phyloP scores from a whole-genome alignment of 1,284 basidiomycete species.

The Violaceomyces palustris region DNA sequence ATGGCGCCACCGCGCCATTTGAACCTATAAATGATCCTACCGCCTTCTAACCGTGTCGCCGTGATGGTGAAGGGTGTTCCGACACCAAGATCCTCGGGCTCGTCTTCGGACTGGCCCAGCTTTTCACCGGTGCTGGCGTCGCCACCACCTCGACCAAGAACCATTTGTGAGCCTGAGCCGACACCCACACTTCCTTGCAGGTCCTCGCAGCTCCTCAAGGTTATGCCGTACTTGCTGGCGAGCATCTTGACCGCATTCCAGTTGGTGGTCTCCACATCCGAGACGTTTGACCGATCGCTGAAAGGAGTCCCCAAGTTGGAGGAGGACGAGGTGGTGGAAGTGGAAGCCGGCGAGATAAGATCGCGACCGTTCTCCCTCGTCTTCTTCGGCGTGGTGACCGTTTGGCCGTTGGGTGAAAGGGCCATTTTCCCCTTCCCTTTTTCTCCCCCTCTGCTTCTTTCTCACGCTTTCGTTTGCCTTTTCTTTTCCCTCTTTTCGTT shows the following conservation, averaged over 20 bases:
- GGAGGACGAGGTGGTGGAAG: no score
- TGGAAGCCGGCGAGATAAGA: no score
- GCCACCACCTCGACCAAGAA: not conserved
- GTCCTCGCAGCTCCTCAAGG: slow-evolving; percentile 9
- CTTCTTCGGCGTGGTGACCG: no score
- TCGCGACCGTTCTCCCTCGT: no score
- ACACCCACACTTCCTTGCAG: no score
- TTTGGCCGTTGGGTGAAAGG: no score
- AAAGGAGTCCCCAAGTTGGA: no score
- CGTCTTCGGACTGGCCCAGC: not conserved
- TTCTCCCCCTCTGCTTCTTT: no score
- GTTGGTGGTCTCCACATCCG: slow-evolving; percentile 45
- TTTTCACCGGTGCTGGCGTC: not conserved
- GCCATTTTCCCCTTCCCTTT: no score
- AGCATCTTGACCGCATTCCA: slow-evolving; percentile 43
- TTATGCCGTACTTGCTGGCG: slow-evolving; percentile 33
- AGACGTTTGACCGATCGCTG: no score
- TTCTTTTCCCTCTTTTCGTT: no score
- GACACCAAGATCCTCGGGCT: slow-evolving; percentile 26
- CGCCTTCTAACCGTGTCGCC: slow-evolving; percentile 21
- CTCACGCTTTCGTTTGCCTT: no score
- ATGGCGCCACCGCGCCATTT: slow-evolving; percentile 2
- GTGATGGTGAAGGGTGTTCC: slow-evolving; percentile 35
- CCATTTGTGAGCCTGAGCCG: not conserved
- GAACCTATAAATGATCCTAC: slow-evolving; percentile 35